These are phyloP conservation scores for Chytridium lagenaria DNA, from an alignment of 371 early-diverging fungal genomes.

Conservation along the genomic window DNA sequence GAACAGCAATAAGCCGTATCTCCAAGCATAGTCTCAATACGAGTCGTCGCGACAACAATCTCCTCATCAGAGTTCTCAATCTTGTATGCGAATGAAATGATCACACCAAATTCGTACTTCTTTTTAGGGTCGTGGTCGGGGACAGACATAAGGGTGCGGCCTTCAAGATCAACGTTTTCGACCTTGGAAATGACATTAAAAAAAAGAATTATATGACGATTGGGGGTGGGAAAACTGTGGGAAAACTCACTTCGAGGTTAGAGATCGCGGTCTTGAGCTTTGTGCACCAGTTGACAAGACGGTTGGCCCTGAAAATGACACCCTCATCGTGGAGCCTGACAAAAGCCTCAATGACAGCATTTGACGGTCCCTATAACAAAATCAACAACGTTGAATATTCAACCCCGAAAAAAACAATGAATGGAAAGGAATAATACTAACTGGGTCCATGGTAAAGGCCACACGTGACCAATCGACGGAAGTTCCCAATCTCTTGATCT, in stretches of 20 bases:
- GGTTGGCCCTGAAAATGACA: slow-evolving; percentile 95
- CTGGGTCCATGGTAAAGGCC: slow-evolving; percentile 96
- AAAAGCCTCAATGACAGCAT: slow-evolving; percentile 96
- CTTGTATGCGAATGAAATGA: slow-evolving; percentile 91
- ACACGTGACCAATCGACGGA: slow-evolving; percentile 95
- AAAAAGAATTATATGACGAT: background rate
- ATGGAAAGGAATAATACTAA: slow-evolving; percentile 28
- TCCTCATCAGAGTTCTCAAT: slow-evolving; percentile 88
- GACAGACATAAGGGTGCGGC: slow-evolving; percentile 82
- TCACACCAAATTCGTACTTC: slow-evolving; percentile 98
- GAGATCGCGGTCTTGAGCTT: slow-evolving; percentile 96
- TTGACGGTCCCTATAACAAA: slow-evolving; percentile 60
- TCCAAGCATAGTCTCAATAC: slow-evolving; percentile 99
- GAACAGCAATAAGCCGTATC: slow-evolving; percentile 98
- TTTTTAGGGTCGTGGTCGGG: slow-evolving; percentile 91
- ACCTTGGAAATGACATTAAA: slow-evolving; percentile 55
- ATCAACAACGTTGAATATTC: background rate
- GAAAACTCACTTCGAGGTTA: slow-evolving; percentile 84
- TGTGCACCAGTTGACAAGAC: slow-evolving; percentile 99
- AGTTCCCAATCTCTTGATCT: slow-evolving; percentile 93
- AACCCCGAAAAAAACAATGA: background rate
- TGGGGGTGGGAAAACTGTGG: slow-evolving; percentile 6
- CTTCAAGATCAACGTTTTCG: slow-evolving; percentile 88
- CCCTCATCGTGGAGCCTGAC: slow-evolving; percentile 96
- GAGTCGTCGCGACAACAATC: slow-evolving; percentile 97